These are phyloP conservation scores for Neonectria neomacrospora DNA, from an alignment of 2,329 filamentous ascomycete genomes.

Conservation along the genomic window DNA sequence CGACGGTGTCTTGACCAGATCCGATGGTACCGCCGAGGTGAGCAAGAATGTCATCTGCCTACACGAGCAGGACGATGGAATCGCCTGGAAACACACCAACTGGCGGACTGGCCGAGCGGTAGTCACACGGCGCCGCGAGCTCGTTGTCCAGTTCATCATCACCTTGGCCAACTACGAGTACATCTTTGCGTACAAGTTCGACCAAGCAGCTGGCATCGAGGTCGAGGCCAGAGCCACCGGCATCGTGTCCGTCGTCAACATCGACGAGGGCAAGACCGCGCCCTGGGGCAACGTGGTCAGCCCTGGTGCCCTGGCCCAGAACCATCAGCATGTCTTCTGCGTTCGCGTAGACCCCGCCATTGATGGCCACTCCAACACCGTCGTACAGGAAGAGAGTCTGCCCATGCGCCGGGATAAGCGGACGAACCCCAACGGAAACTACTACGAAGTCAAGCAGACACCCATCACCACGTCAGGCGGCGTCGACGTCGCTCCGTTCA, in stretches of 20 bases:
- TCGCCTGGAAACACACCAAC: conserved; percentile 71
- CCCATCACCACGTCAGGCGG: conserved; percentile 57
- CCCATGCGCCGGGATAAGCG: conserved; percentile 55
- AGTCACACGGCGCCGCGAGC: conserved; percentile 64
- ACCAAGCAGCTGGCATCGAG: conserved; percentile 59
- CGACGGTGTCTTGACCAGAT: conserved; percentile 48
- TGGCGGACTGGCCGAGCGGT: conserved; percentile 67
- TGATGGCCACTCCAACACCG: conserved; percentile 68
- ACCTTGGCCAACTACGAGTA: conserved; percentile 73
- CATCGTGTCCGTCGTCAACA: conserved; percentile 58
- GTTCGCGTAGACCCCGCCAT: conserved; percentile 71
- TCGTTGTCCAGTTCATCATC: conserved; percentile 70
- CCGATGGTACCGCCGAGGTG: conserved; percentile 50
- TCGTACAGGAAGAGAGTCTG: conserved; percentile 56
- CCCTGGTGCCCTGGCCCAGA: conserved; percentile 69
- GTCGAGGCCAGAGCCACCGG: conserved; percentile 52
- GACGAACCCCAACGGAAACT: conserved; percentile 62
- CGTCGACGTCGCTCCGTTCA: conserved; percentile 60
- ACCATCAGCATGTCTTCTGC: conserved; percentile 75
- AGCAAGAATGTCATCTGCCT: conserved; percentile 56
- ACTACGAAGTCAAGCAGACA: conserved; percentile 56
- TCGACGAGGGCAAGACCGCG: conserved; percentile 65
- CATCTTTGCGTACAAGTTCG: conserved; percentile 57
- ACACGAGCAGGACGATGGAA: conserved; percentile 57
- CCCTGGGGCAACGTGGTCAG: conserved; percentile 70